phyloP scores from a whole-genome alignment of 306 rosid genomes.

The Prunus davidiana region DNA sequence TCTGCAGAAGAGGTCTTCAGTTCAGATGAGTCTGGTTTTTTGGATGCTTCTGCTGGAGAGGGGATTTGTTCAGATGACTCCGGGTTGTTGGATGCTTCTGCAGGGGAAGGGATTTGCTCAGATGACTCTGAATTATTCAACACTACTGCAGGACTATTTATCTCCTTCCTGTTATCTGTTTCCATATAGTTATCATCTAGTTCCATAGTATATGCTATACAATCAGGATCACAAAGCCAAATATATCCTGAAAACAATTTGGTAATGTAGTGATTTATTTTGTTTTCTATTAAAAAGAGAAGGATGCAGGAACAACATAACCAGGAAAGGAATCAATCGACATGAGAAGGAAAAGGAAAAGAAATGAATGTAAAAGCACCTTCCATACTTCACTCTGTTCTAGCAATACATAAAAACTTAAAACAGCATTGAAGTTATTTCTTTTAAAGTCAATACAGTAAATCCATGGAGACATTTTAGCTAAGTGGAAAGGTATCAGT shows the following conservation, averaged over 20 bases:
- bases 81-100: background rate
- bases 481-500: background rate
- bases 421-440: background rate
- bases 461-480: background rate
- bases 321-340: background rate
- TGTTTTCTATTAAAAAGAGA: background rate
- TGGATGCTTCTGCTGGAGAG: conserved; percentile 7
- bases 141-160: conserved; percentile 25
- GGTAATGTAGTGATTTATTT: background rate
- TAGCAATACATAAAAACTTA: background rate
- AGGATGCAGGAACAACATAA: background rate
- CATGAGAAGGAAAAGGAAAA: background rate
- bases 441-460: background rate
- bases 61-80: conserved; percentile 5
- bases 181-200: conserved; percentile 32
- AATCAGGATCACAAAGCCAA: background rate
- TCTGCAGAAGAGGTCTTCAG: conserved; percentile 16
- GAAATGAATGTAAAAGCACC: background rate
- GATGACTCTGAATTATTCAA: conserved; percentile 1
- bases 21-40: background rate
- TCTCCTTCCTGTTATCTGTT: conserved; percentile 19
- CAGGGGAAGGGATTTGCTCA: conserved; percentile 1
- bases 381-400: background rate
- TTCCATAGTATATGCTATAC: conserved; percentile 27
- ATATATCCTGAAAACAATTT: conserved; percentile 19